Base-by-base conservation (phyloP, 2,329 filamentous ascomycete genomes). In the Aplosporella prunicola region DNA sequence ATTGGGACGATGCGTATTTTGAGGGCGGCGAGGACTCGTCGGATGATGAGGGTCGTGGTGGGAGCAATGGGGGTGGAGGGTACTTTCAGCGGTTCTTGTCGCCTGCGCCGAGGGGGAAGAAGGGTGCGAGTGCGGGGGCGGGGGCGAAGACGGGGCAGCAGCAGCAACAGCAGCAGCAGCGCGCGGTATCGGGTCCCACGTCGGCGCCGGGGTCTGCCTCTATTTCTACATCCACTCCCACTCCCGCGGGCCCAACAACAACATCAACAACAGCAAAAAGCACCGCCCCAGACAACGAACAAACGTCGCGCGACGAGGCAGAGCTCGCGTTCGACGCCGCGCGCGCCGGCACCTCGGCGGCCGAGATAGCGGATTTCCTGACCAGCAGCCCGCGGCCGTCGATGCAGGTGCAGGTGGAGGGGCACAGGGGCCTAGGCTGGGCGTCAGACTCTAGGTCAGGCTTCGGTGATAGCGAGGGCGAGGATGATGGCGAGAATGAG, bases 1-100 rank as follows among this genome's bases (percentile, higher is more conserved):
- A 59, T 3, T 71, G 67, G 68, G 66, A 69, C 36, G 67, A 69
- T 26, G 50, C 59, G 2, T 66, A 67, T 38, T 67, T 70, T 36
- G 66, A 68, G 25, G 62, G 57, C 13, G 64, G 63, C n/a, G 63
- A 67, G 32, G 62, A 66, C 23, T 61, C 62, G 5, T 37, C 45
- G 6, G 67, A 69, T 24, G 64, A 64, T 11, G 53, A 61, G 3
- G 34, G 43, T 6, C 59, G 61, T 23, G 57, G 60, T 18, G 31
- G 31, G 5, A 16, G 15, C 8, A 16, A 11, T 3, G 32, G 35
- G 26, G 32, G 31, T 9, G 57, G 55, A n/a, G 57, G 50, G 27
- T 49, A 53, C 2, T 44, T 59, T 5, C 55, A 60, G 43, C 55
- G 50, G 27, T 60, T 57, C 39, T 43, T 61, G 4, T 46, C 50